Evolutionary conservation across 1,284 basidiomycete genomes (phyloP), one percentile per base, ranked within the genome.

Genomic region (Tylopilus orsonianus): DNA sequence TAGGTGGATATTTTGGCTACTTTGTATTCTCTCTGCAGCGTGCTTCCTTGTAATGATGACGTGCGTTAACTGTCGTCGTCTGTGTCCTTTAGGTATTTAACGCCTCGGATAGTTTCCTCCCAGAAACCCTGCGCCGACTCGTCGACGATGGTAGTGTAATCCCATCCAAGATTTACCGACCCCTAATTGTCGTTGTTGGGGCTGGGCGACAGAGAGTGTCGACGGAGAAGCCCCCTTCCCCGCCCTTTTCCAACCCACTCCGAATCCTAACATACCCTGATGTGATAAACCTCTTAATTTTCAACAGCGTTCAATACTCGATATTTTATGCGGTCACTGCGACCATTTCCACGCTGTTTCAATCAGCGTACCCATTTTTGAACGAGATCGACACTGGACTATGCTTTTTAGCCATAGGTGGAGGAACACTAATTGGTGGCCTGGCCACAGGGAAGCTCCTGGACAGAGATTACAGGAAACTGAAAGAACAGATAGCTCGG

Each of bases 1-100:
- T 22, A 65, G 87, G 57, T 74, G 85, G 2, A 86, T 91, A 20
- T 92, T 92, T 62, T 91, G 87, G 87, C 87, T 91, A 59, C 66
- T 91, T 8, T 78, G 77, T 46, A 90, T 89, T 4, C 61, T 78
- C 0, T 73, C 83, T 7, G 78, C 72, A 1, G 53, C 71, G 5
- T 83, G 81, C 56, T 69, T 80, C 24, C 33, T 85, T 6, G 61
- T 74, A 27, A 74, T 88, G 54, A 57, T 82, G 8, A 56, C 80
- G 83, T 85, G 55, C 42, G 80, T 72, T 37, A 22, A 38, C 12
- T 14, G 22, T 22, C 44, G 13, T 27, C 20, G 22, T 20, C 16
- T 13, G 8, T 1, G 8, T 3, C 3, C 22, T 18, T 10, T 19
- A 23, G 7, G 14, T 34, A 47, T 29, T 33, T 41, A n/a, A 52